Conservation (phyloP, 129 eudicot genomes). For the Chrysanthemum lavandulifolium region DNA sequence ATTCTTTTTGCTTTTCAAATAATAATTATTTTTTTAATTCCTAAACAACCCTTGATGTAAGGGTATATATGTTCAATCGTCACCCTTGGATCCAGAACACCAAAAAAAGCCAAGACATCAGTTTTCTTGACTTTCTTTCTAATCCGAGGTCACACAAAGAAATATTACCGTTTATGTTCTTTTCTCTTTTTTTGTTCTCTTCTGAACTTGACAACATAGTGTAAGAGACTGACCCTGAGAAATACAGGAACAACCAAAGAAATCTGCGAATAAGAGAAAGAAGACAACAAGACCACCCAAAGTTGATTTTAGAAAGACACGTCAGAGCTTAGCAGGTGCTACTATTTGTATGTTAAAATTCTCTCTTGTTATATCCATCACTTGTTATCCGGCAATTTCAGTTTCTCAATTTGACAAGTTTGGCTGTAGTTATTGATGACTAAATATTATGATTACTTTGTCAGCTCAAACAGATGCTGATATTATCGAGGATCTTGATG, state of each 20-base stretch:
- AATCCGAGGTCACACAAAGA: too few relatives aligned
- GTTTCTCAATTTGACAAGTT: slow-evolving; percentile 1
- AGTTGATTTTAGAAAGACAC: slow-evolving; percentile 33
- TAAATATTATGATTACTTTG: neutral
- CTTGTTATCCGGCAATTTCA: neutral
- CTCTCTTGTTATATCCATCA: neutral
- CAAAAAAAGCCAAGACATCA: too few relatives aligned
- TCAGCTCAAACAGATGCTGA: slow-evolving; percentile 43
- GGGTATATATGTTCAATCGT: too few relatives aligned
- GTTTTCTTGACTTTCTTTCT: too few relatives aligned
- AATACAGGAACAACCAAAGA: slow-evolving; percentile 28
- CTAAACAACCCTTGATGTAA: too few relatives aligned
- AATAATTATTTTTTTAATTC: too few relatives aligned
- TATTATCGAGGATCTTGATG: slow-evolving; percentile 12
- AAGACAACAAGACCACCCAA: slow-evolving; percentile 31
- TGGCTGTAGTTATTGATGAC: neutral
- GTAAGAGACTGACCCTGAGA: neutral
- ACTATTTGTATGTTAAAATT: neutral
- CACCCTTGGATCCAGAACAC: too few relatives aligned
- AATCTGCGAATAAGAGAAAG: slow-evolving; percentile 23
- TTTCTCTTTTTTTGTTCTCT: neutral
- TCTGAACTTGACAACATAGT: neutral
- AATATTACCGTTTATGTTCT: neutral
- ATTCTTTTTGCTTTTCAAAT: neutral
- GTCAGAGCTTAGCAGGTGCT: slow-evolving; percentile 64